phyloP scores from a whole-genome alignment of 1,139 yeast genomes.

The Arxiozyma slooffiae region DNA sequence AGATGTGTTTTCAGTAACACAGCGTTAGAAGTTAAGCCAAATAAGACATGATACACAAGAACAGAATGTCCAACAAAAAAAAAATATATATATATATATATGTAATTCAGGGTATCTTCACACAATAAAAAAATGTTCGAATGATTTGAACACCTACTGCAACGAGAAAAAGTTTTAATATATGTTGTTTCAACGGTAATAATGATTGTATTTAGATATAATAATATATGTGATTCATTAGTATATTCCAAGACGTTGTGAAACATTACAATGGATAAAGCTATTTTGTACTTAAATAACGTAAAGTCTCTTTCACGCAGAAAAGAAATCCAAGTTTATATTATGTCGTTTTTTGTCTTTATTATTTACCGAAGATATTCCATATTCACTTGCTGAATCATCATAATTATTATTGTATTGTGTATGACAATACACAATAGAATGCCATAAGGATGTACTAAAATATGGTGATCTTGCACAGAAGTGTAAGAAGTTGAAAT shows the following conservation, averaged over 20 bases:
- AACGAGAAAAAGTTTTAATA: slow-evolving; percentile 16
- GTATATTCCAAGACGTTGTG: slow-evolving; percentile 27
- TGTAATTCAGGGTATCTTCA: slow-evolving; percentile 22
- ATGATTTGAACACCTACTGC: slow-evolving; percentile 12
- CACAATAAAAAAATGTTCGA: slow-evolving; percentile 12
- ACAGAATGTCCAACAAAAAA: slow-evolving; percentile 16
- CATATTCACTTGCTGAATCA: background rate
- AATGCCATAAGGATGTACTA: slow-evolving; percentile 20
- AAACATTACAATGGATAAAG: slow-evolving; percentile 19
- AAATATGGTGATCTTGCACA: slow-evolving; percentile 20
- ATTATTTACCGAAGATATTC: background rate
- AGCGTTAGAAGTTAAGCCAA: slow-evolving; percentile 31
- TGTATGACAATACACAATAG: slow-evolving; percentile 23
- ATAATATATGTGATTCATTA: slow-evolving; percentile 12
- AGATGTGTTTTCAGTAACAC: slow-evolving; percentile 16
- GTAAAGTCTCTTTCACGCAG: slow-evolving; percentile 13
- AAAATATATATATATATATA: slow-evolving; percentile 19
- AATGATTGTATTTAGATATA: slow-evolving; percentile 10
- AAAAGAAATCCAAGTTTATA: slow-evolving; percentile 11
- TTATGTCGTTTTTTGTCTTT: slow-evolving; percentile 6
- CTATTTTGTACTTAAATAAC: slow-evolving; percentile 25
- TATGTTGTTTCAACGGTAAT: slow-evolving; percentile 11
- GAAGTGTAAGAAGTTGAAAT: slow-evolving; percentile 24
- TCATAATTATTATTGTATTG: slow-evolving; percentile 2
- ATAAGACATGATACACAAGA: slow-evolving; percentile 18